Conservation (phyloP, 257 asterid genomes). For the Solanum chilense region DNA sequence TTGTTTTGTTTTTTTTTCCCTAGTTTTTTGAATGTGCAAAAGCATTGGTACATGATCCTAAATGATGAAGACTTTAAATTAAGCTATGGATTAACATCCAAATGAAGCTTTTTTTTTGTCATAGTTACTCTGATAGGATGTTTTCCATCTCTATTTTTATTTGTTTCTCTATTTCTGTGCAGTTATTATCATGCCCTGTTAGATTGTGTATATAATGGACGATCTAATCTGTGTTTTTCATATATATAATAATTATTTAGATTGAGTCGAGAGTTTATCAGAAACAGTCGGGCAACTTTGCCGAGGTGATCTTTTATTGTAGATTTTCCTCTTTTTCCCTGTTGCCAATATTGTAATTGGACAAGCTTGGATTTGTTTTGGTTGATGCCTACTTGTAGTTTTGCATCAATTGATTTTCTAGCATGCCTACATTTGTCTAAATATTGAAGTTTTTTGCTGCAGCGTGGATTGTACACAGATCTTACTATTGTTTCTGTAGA, state of each 20-base stretch:
- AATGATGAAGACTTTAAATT: background rate
- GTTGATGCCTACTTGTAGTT: background rate
- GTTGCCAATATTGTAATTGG: constrained; percentile 2
- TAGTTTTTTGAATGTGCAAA: background rate
- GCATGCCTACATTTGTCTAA: background rate
- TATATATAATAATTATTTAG: background rate
- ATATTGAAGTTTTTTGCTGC: background rate
- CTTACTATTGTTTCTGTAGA: background rate
- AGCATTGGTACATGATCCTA: background rate
- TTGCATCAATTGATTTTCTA: background rate
- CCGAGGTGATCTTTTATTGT: background rate
- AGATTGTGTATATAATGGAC: no score
- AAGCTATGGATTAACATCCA: constrained; percentile 15
- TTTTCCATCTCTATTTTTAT: background rate
- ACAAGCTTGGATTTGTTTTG: background rate
- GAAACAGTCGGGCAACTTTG: background rate
- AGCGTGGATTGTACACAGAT: background rate
- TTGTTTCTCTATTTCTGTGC: no score
- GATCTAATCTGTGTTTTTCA: background rate
- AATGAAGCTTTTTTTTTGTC: background rate
- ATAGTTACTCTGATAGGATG: constrained; percentile 11
- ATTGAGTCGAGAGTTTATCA: background rate
- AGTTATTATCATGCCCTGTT: background rate
- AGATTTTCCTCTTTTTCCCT: constrained; percentile 10
- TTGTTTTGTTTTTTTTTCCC: no score